Base-by-base conservation (phyloP, 169 alveolate species). In the Cryptosporidium ubiquitum region DNA sequence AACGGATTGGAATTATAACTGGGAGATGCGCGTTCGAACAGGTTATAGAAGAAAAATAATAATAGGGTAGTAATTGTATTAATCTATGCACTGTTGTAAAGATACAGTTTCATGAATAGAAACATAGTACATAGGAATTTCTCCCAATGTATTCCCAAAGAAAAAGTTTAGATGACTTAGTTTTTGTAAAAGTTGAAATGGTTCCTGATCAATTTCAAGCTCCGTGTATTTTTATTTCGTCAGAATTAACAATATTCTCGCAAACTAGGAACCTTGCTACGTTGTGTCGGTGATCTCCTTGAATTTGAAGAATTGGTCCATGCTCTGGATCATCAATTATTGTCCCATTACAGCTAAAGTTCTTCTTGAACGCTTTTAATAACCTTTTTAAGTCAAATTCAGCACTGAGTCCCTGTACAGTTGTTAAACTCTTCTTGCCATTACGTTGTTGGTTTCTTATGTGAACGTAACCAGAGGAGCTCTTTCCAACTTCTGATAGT, bases 311-410 rank as follows among this genome's bases (percentile, higher is more conserved):
- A 70, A 96, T 95, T 66, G 95, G 92, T 42, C 98, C 98, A 91
- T 93, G 96, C 93, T 96, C 98, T 16, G 95, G 95, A 89, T 96
- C 97, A 39, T 95, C 95, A 35, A 96, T 95, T 51, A 96, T 96
- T 74, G 98, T 96, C 44, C 98, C 98, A 93, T 96, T 96, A 91
- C 98, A 96, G 85, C 96, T 95, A 92, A 96, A 96, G 86, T 96
- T 94, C 60, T 96, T 96, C 92, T 96, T 96, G 70, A 96, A 92
- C 58, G 98, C 98, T 52, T 96, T 94, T 84, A 96, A 96, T 93
- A 96, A 92, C 86, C 96, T 96, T 89, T 96, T 96, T 86, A 94
- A 85, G 93, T 95, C 98, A 91, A 95, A 96, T 52, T 95, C 94
- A 86, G 94, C 95, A 74, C 94, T 95, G 58, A 96, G 95, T 66